Evolutionary conservation across 225 moss, liverwort and hornwort genomes (phyloP).

Genomic region (Polytrichum formosum): DNA sequence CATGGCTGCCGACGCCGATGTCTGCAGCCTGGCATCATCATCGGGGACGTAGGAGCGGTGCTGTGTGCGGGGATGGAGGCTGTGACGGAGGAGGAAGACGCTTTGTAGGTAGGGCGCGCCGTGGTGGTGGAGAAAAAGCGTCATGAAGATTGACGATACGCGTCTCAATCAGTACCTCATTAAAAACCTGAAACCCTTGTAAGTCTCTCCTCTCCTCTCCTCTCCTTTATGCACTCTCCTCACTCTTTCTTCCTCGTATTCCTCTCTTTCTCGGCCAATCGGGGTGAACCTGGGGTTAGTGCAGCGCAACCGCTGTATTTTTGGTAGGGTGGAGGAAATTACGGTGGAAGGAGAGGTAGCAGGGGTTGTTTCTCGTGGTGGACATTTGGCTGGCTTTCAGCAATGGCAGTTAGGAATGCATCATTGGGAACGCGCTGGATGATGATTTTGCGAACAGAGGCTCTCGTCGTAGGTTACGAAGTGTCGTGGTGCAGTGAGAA

Average conservation of each 20-base stretch:
- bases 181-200: constrained; percentile 80
- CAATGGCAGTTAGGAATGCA: too few relatives aligned
- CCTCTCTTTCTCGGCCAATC: too few relatives aligned
- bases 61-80: constrained; percentile 21
- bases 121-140: constrained; percentile 28
- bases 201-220: constrained; percentile 31
- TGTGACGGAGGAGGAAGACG: constrained; percentile 6
- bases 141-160: constrained; percentile 98
- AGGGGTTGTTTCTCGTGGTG: too few relatives aligned
- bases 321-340: too few relatives aligned
- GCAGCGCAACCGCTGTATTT: too few relatives aligned
- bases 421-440: too few relatives aligned
- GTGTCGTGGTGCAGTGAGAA: too few relatives aligned
- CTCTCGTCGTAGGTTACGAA: too few relatives aligned
- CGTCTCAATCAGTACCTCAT: constrained; percentile 82
- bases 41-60: constrained; percentile 25
- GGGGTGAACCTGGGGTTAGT: too few relatives aligned
- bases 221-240: neutral
- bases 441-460: too few relatives aligned
- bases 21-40: constrained; percentile 23
- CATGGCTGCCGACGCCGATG: constrained; percentile 14
- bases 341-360: too few relatives aligned
- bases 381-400: too few relatives aligned
- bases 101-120: constrained; percentile 13
- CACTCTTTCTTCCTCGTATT: neutral